Percentiles rank a stretch among this genome's conserved stretches.
Evolutionary conservation across 345 rosid species (phyloP).

Genomic region (Populus tremula): DNA sequence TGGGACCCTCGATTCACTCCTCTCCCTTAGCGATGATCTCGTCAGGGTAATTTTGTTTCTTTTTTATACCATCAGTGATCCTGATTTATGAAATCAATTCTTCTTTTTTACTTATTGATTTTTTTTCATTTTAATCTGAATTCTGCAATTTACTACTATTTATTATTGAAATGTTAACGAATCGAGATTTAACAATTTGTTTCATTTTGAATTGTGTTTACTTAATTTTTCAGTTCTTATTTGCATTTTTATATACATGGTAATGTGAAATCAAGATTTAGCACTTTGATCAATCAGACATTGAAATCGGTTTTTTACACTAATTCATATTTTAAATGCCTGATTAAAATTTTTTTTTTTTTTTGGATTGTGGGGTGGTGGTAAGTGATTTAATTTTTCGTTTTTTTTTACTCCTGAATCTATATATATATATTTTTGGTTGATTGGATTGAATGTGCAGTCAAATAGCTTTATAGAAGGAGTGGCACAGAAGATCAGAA

Average conservation of each 20-base stretch:
- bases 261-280: not conserved
- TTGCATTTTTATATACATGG: not conserved
- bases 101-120: too few relatives aligned
- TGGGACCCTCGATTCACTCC: constrained; percentile 96
- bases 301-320: not conserved
- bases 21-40: constrained; percentile 94
- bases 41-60: constrained; percentile 48
- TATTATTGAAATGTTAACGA: not conserved
- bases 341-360: too few relatives aligned
- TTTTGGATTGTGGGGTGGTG: not conserved
- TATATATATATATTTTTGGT: not conserved
- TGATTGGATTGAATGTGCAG: constrained; percentile 37
- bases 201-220: not conserved
- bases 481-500: constrained; percentile 89
- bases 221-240: not conserved
- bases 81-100: not conserved
- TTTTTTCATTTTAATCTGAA: not conserved
- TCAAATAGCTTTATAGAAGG: constrained; percentile 90
- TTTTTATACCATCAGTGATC: not conserved
- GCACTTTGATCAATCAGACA: not conserved
- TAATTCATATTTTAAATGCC: not conserved
- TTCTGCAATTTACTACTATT: not conserved
- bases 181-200: not conserved
- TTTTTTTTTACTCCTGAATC: not conserved
- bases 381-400: not conserved